Evolutionary conservation across 139 green algal genomes (phyloP), one percentile per base, ranked within the genome.

Genomic region (Chlorella sp.): DNA sequence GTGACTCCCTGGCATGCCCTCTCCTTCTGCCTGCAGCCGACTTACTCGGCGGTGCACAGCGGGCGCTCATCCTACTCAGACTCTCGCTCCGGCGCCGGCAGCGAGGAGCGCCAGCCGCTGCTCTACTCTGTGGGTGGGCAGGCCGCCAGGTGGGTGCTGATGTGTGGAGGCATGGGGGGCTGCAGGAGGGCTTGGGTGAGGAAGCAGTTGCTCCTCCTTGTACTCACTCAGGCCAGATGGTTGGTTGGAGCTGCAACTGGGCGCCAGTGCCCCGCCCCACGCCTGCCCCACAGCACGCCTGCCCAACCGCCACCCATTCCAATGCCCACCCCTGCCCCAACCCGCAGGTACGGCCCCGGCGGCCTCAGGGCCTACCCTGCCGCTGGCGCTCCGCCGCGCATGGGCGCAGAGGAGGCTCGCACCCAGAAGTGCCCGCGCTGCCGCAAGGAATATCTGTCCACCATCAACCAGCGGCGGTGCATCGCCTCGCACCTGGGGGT

Each of bases 401-500:
- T 19, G 32, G 3, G 41, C 32, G 76, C 76, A 2, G 58, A 64
- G 22, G n/a, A 83, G 76, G 58, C 41, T 32, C 38, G n/a, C 38
- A 22, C 79, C 79, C 60, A 73, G 30, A 81, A 81, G 54, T 86
- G 81, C 72, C 81, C 81, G 2, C 70, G 81, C 30, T 86, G 81
- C 56, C 81, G 72, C 70, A 86, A 86, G 81, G 70, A 86, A 58
- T 86, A 65, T 17, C 68, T 86, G 30, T 80, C 81, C 56, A 86
- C 70, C 43, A 81, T 86, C 81, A 86, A 86, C 72, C 81, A 86
- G 72, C 69, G 81, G 40, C 70, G 81, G 54, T 86, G 81, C 81
- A 73, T 86, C 48, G 62, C 43, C 72, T 78, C 72, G 28, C 81
- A 86, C 70, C 72, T 86, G 70, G 70, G 81, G 51, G 51, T 16